Percentiles rank a stretch among this genome's conserved stretches.
These are phyloP conservation scores for Verbascum thapsus DNA, from an alignment of 257 asterid species.

Conservation along the genomic window DNA sequence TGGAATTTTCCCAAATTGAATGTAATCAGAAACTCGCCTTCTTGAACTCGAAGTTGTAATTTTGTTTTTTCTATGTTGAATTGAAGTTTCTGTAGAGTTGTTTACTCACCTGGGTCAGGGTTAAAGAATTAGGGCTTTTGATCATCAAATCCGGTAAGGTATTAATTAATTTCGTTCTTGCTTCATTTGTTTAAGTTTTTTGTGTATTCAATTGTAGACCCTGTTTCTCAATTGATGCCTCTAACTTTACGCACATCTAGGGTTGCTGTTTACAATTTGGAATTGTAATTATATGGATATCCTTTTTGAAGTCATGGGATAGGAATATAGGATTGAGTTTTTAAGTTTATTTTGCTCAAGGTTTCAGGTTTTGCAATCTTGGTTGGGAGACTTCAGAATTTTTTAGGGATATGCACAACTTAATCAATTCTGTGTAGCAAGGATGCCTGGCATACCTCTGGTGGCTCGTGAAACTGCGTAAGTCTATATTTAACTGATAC, in stretches of 20 bases:
- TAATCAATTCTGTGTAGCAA: constrained; percentile 39
- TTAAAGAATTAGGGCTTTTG: constrained; percentile 18
- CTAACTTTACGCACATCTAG: neutral
- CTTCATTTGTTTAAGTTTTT: neutral
- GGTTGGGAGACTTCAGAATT: constrained; percentile 22
- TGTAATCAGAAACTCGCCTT: neutral
- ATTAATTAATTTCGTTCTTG: neutral
- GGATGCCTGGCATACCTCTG: constrained; percentile 95
- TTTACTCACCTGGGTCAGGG: neutral
- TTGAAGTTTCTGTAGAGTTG: neutral
- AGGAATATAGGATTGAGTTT: neutral
- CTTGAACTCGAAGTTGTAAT: neutral
- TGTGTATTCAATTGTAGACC: neutral
- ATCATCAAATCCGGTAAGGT: constrained; percentile 5
- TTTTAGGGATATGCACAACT: constrained; percentile 39
- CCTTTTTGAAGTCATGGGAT: neutral
- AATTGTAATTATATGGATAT: neutral
- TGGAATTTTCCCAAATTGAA: neutral
- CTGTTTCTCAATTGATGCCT: neutral
- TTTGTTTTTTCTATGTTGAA: neutral
- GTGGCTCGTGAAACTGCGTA: constrained; percentile 86
- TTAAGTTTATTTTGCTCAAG: neutral
- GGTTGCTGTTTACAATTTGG: constrained; percentile 11
- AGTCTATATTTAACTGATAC: constrained; percentile 33
- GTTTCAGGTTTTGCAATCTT: constrained; percentile 27